Conservation (phyloP, 257 asterid genomes). For the Solanum tarijense region DNA sequence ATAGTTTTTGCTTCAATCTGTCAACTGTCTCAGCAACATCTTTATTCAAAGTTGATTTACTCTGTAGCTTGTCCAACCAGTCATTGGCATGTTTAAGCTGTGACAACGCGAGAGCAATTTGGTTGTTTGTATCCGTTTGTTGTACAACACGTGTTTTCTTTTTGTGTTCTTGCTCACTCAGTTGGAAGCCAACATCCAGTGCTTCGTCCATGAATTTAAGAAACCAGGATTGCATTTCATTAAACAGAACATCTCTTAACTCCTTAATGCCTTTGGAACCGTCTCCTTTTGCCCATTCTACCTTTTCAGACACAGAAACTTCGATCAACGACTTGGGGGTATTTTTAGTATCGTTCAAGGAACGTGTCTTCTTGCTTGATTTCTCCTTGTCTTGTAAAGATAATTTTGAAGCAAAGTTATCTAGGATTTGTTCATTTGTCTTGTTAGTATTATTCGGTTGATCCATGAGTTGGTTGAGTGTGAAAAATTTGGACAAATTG, state of each 20-base stretch:
- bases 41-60: slow-evolving; percentile 27
- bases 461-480: slow-evolving; percentile 56
- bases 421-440: slow-evolving; percentile 23
- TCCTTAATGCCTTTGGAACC: slow-evolving; percentile 40
- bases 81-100: slow-evolving; percentile 71
- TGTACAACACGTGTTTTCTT: slow-evolving; percentile 24
- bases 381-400: slow-evolving; percentile 34
- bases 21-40: slow-evolving; percentile 36
- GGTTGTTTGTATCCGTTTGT: slow-evolving; percentile 36
- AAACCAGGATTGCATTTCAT: slow-evolving; percentile 64
- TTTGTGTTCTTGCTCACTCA: slow-evolving; percentile 23
- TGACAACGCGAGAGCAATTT: slow-evolving; percentile 57
- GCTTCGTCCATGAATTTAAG: slow-evolving; percentile 59
- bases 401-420: slow-evolving; percentile 14
- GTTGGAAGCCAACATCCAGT: slow-evolving; percentile 51
- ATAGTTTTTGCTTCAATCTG: slow-evolving; percentile 66
- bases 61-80: slow-evolving; percentile 54
- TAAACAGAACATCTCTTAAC: slow-evolving; percentile 24
- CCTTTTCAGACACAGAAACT: slow-evolving; percentile 29
- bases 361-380: slow-evolving; percentile 17
- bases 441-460: slow-evolving; percentile 22
- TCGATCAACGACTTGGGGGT: slow-evolving; percentile 16
- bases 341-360: slow-evolving; percentile 12
- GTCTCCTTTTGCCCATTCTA: slow-evolving; percentile 68
- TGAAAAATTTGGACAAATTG: slow-evolving; percentile 53